These are phyloP conservation scores for Phyllosticta citrichinensis DNA, from an alignment of 2,329 filamentous ascomycete species.

Conservation along the genomic window DNA sequence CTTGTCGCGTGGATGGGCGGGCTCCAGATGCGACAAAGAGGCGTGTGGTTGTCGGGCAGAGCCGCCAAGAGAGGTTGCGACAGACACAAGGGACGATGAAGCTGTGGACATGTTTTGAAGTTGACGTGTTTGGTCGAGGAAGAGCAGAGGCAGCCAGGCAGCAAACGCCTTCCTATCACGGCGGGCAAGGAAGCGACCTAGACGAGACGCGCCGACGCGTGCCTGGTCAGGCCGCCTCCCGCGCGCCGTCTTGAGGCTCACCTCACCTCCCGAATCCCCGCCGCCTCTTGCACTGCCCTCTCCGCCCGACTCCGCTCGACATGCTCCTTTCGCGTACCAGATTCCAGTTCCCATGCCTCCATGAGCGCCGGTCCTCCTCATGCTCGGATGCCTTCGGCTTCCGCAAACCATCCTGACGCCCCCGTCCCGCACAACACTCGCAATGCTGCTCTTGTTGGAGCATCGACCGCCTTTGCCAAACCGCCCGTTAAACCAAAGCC, in stretches of 20 bases:
- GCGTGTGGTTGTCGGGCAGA: background rate
- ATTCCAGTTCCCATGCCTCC: conserved; percentile 23
- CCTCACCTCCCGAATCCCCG: background rate
- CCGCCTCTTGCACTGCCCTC: background rate
- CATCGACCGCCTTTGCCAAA: conserved; percentile 39
- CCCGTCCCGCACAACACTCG: conserved; percentile 27
- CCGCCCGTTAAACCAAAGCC: conserved; percentile 33
- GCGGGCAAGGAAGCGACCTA: background rate
- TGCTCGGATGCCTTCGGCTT: conserved; percentile 19
- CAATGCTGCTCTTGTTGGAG: conserved; percentile 40
- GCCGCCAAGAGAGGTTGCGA: background rate
- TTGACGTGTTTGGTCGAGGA: background rate
- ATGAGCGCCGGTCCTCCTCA: conserved; percentile 23
- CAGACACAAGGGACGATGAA: background rate
- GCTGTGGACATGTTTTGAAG: background rate
- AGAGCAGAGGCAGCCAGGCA: background rate
- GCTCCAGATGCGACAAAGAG: background rate
- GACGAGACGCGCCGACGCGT: background rate
- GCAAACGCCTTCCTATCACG: background rate
- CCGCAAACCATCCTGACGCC: conserved; percentile 24
- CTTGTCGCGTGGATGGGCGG: background rate
- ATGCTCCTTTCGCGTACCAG: background rate
- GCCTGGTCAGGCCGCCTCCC: background rate
- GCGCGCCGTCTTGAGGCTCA: background rate
- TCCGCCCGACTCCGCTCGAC: background rate